Conservation (phyloP, 2,329 filamentous ascomycete genomes). For the Diplodia intermedia region DNA sequence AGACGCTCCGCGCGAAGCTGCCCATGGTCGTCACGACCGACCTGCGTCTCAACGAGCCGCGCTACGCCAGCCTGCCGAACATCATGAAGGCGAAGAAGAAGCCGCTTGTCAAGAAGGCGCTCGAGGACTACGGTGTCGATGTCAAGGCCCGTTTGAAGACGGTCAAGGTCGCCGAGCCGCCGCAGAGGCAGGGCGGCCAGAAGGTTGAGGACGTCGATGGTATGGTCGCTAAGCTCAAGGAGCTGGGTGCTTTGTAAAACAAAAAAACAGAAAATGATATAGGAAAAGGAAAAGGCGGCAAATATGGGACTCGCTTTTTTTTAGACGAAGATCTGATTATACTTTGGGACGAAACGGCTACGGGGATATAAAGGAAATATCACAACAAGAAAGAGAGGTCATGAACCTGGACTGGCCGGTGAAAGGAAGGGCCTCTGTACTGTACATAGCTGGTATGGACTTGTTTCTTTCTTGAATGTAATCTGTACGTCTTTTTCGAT, state of each 20-base stretch:
- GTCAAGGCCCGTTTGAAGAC: conserved; percentile 81
- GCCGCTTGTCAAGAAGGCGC: conserved; percentile 88
- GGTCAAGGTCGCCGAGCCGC: conserved; percentile 87
- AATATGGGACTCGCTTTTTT: background rate
- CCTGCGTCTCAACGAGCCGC: conserved; percentile 89
- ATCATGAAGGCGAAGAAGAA: conserved; percentile 99
- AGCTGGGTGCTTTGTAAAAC: conserved; percentile 84
- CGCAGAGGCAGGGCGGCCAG: conserved; percentile 85
- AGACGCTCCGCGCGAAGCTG: conserved; percentile 84
- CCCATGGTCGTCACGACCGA: conserved; percentile 96
- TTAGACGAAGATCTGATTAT: conserved; percentile 7
- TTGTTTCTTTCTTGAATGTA: conserved; percentile 2
- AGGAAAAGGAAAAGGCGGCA: background rate
- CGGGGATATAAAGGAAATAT: background rate
- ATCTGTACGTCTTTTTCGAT: background rate
- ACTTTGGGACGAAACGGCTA: background rate
- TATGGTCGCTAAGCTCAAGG: conserved; percentile 92
- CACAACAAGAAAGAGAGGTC: background rate
- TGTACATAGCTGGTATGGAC: conserved; percentile 14
- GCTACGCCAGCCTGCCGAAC: conserved; percentile 94
- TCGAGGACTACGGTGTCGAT: conserved; percentile 77
- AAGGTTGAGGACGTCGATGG: conserved; percentile 98
- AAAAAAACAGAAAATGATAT: background rate
- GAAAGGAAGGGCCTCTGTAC: background rate
- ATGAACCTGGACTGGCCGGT: background rate